Percentiles rank a stretch among this genome's conserved stretches.
Evolutionary conservation across 2,329 filamentous ascomycete species (phyloP).

Genomic region (Chrysoporthe cubensis): DNA sequence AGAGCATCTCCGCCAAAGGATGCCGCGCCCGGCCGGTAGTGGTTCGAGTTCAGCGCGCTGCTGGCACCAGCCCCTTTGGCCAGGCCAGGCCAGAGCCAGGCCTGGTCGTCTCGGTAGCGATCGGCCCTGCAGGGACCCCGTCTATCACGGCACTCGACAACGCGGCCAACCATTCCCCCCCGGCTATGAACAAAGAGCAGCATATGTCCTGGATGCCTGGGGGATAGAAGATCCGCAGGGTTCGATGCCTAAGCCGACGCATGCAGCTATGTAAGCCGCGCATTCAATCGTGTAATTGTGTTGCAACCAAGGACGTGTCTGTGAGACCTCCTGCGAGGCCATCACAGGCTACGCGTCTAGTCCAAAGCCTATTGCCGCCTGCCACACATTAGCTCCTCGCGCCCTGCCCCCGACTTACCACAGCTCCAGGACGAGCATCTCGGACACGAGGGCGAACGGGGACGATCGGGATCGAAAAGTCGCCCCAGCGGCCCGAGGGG

Average conservation of each 20-base stretch:
- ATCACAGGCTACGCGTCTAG: background rate
- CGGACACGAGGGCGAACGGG: background rate
- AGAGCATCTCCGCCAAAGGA: background rate
- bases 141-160: constrained; percentile 1
- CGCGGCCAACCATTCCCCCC: background rate
- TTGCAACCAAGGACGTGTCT: background rate
- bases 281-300: background rate
- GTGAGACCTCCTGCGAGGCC: background rate
- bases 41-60: constrained; percentile 5
- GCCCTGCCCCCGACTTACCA: background rate
- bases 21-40: background rate
- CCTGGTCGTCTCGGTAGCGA: background rate
- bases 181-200: background rate
- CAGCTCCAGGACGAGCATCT: background rate
- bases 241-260: background rate
- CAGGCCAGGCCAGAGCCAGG: background rate
- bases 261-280: background rate
- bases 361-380: background rate
- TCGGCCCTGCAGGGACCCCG: background rate
- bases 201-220: background rate
- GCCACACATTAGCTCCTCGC: background rate
- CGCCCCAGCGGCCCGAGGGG: background rate
- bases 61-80: background rate
- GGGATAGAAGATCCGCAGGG: background rate
- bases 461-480: constrained; percentile 1